A percentile compares a stretch with the other conserved stretches of the same genome.
Evolutionary conservation across 805 yeast species (phyloP).

Genomic region (Metschnikowia gruessii): DNA sequence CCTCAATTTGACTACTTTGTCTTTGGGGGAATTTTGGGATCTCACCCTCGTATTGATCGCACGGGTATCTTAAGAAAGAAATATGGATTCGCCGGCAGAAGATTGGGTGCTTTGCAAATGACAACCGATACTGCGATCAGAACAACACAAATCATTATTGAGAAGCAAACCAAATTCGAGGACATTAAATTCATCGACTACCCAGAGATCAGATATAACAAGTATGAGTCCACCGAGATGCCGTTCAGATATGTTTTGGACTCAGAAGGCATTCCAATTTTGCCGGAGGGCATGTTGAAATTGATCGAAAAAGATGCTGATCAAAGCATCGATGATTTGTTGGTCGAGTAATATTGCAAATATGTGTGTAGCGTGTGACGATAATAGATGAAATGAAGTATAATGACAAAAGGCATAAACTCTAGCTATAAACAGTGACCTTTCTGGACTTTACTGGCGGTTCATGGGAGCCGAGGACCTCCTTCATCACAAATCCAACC

Average conservation of each 20-base stretch:
- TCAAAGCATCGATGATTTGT: conserved; percentile 72
- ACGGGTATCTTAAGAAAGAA: conserved; percentile 81
- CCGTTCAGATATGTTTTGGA: conserved; percentile 89
- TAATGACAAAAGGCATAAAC: not conserved
- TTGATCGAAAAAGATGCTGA: conserved; percentile 84
- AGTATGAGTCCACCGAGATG: conserved; percentile 94
- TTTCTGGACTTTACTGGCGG: conserved; percentile 27
- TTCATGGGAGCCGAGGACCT: conserved; percentile 38
- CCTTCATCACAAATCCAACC: conserved; percentile 71
- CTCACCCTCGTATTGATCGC: conserved; percentile 90
- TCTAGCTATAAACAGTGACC: conserved; percentile 25
- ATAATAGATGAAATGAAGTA: not conserved
- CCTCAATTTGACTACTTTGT: conserved; percentile 77
- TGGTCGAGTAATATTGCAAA: conserved; percentile 29
- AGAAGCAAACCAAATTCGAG: conserved; percentile 55
- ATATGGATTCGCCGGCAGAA: conserved; percentile 82
- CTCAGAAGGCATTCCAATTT: conserved; percentile 62
- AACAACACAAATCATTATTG: conserved; percentile 79
- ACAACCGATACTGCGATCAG: conserved; percentile 97
- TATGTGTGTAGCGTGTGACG: not conserved
- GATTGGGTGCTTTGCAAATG: conserved; percentile 89
- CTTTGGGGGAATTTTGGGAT: conserved; percentile 95
- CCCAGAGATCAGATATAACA: conserved; percentile 87
- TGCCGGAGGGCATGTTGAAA: conserved; percentile 89
- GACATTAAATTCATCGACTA: conserved; percentile 84